Base-by-base conservation (phyloP, 2,329 filamentous ascomycete species). In the Scopulariopsis brevicaulis region DNA sequence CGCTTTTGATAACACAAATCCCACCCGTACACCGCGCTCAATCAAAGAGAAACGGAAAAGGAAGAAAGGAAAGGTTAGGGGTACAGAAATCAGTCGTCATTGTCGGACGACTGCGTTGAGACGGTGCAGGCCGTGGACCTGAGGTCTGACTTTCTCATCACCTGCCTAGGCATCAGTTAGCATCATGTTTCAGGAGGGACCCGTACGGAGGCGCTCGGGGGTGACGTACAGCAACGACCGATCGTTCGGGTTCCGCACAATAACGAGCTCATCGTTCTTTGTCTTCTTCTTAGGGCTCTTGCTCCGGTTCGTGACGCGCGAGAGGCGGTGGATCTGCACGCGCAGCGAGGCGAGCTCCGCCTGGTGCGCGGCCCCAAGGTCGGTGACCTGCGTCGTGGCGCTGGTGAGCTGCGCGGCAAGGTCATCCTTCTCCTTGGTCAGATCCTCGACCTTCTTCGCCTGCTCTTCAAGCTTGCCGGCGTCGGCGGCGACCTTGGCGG, bases 161-260 rank as follows among this genome's bases (percentile, higher is more conserved):
- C 55, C 50, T 56, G 55, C 43, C 55, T 56, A 34, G 18, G 8
- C 32, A 10, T 28, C 43, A 25, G 54, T 56, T 56, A 56, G 55
- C 34, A n/a, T 50, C 2, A 2, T 6, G 12, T 22, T 34, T 50
- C 55, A 24, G 7, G n/a, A 50, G 2, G 12, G 4, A 50, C 4
- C 8, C 20, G n/a, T 50, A 22, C 14, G 8, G 22, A 22, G 4
- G 12, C 11, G 28, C 1, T 12, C 14, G 20, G 51, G 56, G 35
- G 18, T n/a, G 24, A 53, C 56, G 54, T 50, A 54, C 51, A 53
- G 48, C 14, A 24, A 32, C 18, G 35, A 46, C 20, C 56, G 35
- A n/a, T 58, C 56, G n/a, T 48, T 24, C n/a, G 56, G 56, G 52
- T 48, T 58, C 51, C 56, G 25, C 35, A 58, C 56, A 54, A 58